Evolutionary conservation across 805 yeast species (phyloP).

Genomic region (Wickerhamiella slavikovae): DNA sequence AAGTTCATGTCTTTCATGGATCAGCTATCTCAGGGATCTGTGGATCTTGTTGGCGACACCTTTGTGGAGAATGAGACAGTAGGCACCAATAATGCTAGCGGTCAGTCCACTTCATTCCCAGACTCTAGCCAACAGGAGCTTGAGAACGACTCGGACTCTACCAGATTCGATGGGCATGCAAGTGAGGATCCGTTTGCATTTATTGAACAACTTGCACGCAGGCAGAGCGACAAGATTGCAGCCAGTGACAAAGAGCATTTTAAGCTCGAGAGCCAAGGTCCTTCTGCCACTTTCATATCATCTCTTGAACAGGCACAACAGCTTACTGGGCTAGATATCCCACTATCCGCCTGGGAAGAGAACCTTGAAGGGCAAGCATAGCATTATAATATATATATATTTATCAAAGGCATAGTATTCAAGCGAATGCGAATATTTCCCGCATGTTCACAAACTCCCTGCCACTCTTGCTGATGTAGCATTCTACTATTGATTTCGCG

Average conservation of each 20-base stretch:
- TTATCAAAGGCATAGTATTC: too few relatives aligned
- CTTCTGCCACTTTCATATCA: neutral
- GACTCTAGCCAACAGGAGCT: too few relatives aligned
- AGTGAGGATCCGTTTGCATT: constrained; percentile 11
- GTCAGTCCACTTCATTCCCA: too few relatives aligned
- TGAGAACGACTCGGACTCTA: too few relatives aligned
- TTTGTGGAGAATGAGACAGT: too few relatives aligned
- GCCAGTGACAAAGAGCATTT: neutral
- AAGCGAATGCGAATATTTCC: constrained; percentile 30
- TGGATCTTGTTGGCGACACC: constrained; percentile 1
- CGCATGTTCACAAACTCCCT: constrained; percentile 78
- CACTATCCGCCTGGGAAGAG: constrained; percentile 10
- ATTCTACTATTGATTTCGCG: constrained; percentile 39
- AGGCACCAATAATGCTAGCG: too few relatives aligned
- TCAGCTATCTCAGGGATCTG: constrained; percentile 3
- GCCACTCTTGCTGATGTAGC: constrained; percentile 64
- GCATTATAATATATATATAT: too few relatives aligned
- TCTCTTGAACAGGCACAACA: constrained; percentile 8
- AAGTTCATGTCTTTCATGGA: constrained; percentile 10
- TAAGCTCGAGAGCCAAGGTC: neutral
- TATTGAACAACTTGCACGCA: constrained; percentile 6
- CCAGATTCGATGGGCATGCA: constrained; percentile 6
- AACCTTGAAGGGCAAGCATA: constrained; percentile 7
- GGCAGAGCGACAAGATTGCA: neutral
- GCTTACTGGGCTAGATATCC: constrained; percentile 5